Evolutionary conservation across 495 filamentous ascomycete species (phyloP).

Genomic region (Cudoniella acicularis): DNA sequence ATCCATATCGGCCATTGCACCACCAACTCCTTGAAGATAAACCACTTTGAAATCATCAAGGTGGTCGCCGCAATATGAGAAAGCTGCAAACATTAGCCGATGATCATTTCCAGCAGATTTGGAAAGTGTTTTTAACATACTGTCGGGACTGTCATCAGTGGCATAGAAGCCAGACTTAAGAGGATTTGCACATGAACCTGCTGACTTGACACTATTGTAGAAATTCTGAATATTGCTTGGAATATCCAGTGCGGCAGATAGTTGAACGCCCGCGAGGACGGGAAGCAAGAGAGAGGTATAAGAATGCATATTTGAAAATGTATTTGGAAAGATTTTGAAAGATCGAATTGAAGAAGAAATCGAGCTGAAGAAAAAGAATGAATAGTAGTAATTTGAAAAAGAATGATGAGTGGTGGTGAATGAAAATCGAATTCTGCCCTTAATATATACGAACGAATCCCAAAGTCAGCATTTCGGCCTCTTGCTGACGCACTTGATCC

Average conservation of each 20-base stretch:
- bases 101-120: background rate
- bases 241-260: background rate
- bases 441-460: too few species aligned
- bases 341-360: too few species aligned
- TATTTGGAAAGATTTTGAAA: too few species aligned
- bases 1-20: conserved; percentile 51
- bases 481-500: too few species aligned
- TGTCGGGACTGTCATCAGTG: background rate
- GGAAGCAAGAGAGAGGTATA: too few species aligned
- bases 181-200: background rate
- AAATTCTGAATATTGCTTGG: background rate
- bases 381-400: too few species aligned
- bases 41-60: conserved; percentile 24
- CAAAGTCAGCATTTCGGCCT: too few species aligned
- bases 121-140: background rate
- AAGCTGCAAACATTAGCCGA: background rate
- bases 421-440: too few species aligned
- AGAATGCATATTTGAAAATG: too few species aligned
- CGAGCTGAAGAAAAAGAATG: too few species aligned
- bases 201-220: background rate
- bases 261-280: too few species aligned
- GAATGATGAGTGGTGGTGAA: too few species aligned
- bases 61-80: conserved; percentile 69
- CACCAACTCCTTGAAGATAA: background rate
- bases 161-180: background rate